These are phyloP conservation scores for Leccinum obscurum DNA, from an alignment of 768 basidiomycete genomes.

Conservation along the genomic window DNA sequence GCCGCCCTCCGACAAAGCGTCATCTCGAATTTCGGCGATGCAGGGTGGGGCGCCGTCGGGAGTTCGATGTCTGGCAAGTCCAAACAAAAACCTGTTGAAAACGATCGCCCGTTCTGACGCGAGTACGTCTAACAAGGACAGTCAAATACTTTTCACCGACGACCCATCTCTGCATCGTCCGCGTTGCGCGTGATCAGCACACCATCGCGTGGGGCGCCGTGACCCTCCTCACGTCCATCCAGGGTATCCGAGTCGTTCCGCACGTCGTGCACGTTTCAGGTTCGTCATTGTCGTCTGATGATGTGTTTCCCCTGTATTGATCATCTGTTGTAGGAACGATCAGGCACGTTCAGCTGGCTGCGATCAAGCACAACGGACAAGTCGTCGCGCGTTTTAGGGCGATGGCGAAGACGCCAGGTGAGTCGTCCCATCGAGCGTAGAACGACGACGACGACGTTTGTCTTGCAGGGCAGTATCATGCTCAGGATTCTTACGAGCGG, in stretches of 20 bases:
- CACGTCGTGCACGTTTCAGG: slow-evolving; percentile 82
- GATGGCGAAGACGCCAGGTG: slow-evolving; percentile 52
- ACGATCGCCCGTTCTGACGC: neutral
- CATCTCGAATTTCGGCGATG: too few species aligned
- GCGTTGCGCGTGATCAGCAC: slow-evolving; percentile 81
- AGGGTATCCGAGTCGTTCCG: slow-evolving; percentile 54
- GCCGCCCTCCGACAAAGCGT: slow-evolving; percentile 34
- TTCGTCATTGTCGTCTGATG: slow-evolving; percentile 33
- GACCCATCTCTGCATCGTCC: slow-evolving; percentile 82
- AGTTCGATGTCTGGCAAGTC: slow-evolving; percentile 44
- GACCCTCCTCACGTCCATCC: slow-evolving; percentile 61
- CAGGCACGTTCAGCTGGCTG: slow-evolving; percentile 81
- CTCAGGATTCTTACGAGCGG: slow-evolving; percentile 56
- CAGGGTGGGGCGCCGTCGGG: neutral
- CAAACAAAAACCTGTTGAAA: neutral
- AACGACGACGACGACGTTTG: neutral
- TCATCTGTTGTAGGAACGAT: slow-evolving; percentile 64
- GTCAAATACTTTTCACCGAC: slow-evolving; percentile 89
- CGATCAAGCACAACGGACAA: slow-evolving; percentile 71
- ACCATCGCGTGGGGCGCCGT: slow-evolving; percentile 78
- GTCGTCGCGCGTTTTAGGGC: slow-evolving; percentile 68
- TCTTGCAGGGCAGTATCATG: slow-evolving; percentile 44
- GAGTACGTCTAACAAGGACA: slow-evolving; percentile 41
- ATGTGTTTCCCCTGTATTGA: neutral
- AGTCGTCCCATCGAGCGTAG: slow-evolving; percentile 11